Conservation (phyloP, 78 protist species). For the Pelomyxa schiedti region DNA sequence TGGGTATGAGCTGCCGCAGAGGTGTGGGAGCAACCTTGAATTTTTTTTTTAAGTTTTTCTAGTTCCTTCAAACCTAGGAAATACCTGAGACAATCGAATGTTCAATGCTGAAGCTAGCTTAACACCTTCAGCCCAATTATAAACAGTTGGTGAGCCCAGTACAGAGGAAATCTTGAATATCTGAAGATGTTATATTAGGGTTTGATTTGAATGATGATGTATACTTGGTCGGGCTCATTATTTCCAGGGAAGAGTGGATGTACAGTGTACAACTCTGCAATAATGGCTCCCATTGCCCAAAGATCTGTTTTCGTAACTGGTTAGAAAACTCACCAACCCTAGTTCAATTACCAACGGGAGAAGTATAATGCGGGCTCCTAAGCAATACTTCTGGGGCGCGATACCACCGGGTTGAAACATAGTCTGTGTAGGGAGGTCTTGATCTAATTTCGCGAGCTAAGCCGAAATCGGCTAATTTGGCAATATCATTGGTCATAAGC, state of each 20-base stretch:
- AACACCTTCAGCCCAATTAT: conserved; percentile 69
- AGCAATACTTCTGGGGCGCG: conserved; percentile 94
- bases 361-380: background rate
- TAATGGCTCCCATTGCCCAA: conserved; percentile 86
- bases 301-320: conserved; percentile 30
- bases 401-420: conserved; percentile 97
- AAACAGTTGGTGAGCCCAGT: conserved; percentile 76
- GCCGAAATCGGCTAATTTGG: conserved; percentile 96
- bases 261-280: conserved; percentile 88
- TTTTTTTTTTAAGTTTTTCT: background rate
- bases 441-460: conserved; percentile 86
- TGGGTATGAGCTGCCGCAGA: conserved; percentile 39
- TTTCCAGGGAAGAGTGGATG: conserved; percentile 89
- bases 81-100: conserved; percentile 62
- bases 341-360: conserved; percentile 47
- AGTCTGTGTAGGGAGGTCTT: conserved; percentile 91
- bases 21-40: conserved; percentile 27
- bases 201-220: no score
- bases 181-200: no score
- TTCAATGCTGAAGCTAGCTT: conserved; percentile 50
- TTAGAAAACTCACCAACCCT: conserved; percentile 9
- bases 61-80: background rate
- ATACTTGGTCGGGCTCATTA: conserved; percentile 80
- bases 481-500: conserved; percentile 21
- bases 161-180: conserved; percentile 68